Evolutionary conservation across 495 filamentous ascomycete species (phyloP).

Genomic region (Monascus purpureus): DNA sequence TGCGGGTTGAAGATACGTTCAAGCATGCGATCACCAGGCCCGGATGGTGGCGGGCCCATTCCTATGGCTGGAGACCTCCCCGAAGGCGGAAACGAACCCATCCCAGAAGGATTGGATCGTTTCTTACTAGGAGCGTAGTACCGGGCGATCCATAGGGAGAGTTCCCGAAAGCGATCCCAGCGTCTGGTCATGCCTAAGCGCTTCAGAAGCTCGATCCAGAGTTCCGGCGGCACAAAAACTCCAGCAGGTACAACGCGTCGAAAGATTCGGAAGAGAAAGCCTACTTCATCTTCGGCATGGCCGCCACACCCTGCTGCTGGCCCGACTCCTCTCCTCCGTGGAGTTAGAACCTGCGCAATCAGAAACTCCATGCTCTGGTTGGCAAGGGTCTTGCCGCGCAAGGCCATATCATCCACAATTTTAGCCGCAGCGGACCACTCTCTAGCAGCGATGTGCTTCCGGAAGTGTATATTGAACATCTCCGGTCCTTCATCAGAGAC

Average conservation of each 20-base stretch:
- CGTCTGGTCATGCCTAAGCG: constrained; percentile 22
- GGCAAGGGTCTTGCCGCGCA: constrained; percentile 13
- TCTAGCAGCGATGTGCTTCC: constrained; percentile 24
- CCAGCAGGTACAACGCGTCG: constrained; percentile 20
- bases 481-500: constrained; percentile 13
- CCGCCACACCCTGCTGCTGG: constrained; percentile 9
- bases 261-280: constrained; percentile 21
- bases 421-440: constrained; percentile 21
- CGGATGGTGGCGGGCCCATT: background rate
- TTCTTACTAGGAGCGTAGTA: constrained; percentile 15
- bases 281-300: constrained; percentile 13
- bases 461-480: constrained; percentile 28
- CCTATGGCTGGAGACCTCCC: background rate
- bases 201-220: constrained; percentile 31
- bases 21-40: constrained; percentile 11
- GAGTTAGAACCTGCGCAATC: constrained; percentile 17
- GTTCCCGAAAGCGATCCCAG: constrained; percentile 24
- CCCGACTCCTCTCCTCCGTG: constrained; percentile 15
- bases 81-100: too few species aligned
- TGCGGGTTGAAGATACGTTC: constrained; percentile 27
- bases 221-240: constrained; percentile 13
- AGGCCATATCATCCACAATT: constrained; percentile 21
- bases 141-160: constrained; percentile 28
- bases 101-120: background rate
- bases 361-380: constrained; percentile 24